Base-by-base conservation (phyloP, 805 yeast genomes). In the Yarrowia sp. region DNA sequence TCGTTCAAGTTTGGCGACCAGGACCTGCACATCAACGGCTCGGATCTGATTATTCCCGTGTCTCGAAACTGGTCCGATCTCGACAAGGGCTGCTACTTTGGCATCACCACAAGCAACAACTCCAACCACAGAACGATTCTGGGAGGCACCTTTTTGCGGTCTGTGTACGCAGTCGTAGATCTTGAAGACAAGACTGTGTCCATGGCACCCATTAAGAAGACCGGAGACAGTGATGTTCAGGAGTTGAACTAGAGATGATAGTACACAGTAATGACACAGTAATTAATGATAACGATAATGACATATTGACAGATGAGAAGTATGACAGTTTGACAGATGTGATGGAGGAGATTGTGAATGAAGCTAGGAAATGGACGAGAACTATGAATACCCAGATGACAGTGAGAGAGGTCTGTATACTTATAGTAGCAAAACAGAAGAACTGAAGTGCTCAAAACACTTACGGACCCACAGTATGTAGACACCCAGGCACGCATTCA, bases 1-100 rank as follows among this genome's bases (percentile, higher is more conserved):
- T 56, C 63, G 19, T 56, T 56, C 48, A 56, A 41, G 63, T 56
- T 56, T 26, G 63, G 63, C 26, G 48, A 56, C 48, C 63, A 56
- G 38, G 22, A 56, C 3, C 38, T 56, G 11, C 36, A 56, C 14
- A 41, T 56, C n/a, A 56, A 56, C 26, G 63, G 63, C 11, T 56
- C 63, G 12, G 63, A 56, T 41, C 38, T 56, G 22, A 56, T 56
- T 16, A 41, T 56, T 11, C 63, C 63, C 0, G 63, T 56, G 8
- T 56, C 63, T 15, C 36, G 63, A 22, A 56, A 56, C 63, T 56
- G 63, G 63, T 56, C 63, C 19, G 48, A 56, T 5, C 63, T 56
- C 40, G 63, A 56, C 46, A 15, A 26, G 11, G 63, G 63, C 12
- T 56, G 63, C 19, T 56, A 56, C 48, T 56, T 56, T 56, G 63